phyloP scores from a whole-genome alignment of 2,329 filamentous ascomycete species.

The Fusarium equiseti region DNA sequence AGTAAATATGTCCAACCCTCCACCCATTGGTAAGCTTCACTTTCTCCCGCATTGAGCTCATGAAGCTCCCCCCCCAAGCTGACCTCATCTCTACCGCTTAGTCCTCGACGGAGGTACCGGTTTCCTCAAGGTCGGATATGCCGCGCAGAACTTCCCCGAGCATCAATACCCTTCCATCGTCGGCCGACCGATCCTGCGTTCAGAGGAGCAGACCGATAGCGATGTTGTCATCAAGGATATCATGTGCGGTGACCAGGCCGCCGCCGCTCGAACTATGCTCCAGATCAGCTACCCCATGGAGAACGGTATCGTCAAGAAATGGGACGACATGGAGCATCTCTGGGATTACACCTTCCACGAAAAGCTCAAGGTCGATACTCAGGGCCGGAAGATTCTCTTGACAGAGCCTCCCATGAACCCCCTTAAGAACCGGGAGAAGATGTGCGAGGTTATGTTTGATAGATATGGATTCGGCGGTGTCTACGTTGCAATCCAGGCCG shows the following conservation, averaged over 20 bases:
- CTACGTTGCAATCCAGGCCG: slow-evolving; percentile 97
- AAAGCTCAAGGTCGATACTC: slow-evolving; percentile 93
- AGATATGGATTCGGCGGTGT: slow-evolving; percentile 96
- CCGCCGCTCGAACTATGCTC: slow-evolving; percentile 94
- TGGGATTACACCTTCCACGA: slow-evolving; percentile 99
- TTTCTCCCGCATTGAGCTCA: slow-evolving; percentile 25
- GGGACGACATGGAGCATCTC: slow-evolving; percentile 99
- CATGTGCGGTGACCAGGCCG: slow-evolving; percentile 99
- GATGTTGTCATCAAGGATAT: slow-evolving; percentile 90
- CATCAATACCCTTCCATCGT: slow-evolving; percentile 99
- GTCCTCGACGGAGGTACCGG: slow-evolving; percentile 99
- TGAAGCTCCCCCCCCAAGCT: slow-evolving; percentile 37
- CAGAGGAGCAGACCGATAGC: slow-evolving; percentile 80
- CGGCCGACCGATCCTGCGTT: slow-evolving; percentile 95
- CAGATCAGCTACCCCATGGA: slow-evolving; percentile 99
- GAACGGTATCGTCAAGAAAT: slow-evolving; percentile 99
- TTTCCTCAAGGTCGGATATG: slow-evolving; percentile 99
- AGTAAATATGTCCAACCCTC: slow-evolving; percentile 62
- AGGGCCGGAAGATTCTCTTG: slow-evolving; percentile 94
- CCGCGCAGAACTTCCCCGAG: slow-evolving; percentile 99
- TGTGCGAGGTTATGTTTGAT: slow-evolving; percentile 99
- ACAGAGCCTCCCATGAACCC: slow-evolving; percentile 99
- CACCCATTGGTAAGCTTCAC: slow-evolving; percentile 65
- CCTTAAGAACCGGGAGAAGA: slow-evolving; percentile 94
- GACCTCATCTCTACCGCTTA: slow-evolving; percentile 55